Conservation (phyloP, 2,329 filamentous ascomycete genomes). For the Aspergillus sergii region DNA sequence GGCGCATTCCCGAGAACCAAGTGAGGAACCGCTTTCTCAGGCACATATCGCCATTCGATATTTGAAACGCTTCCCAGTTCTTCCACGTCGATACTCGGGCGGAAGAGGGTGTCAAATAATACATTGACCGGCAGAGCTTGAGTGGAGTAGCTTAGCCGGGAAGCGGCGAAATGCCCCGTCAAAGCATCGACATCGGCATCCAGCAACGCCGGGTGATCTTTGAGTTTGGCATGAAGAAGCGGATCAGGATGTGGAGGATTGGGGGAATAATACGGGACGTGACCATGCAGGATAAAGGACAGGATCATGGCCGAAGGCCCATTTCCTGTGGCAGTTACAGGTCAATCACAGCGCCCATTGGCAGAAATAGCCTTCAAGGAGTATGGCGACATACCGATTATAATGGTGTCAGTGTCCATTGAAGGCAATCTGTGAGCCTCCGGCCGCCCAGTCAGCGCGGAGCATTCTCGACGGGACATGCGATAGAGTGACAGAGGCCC, state of each 20-base stretch:
- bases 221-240: slow-evolving; percentile 59
- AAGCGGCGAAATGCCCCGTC: slow-evolving; percentile 60
- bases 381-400: slow-evolving; percentile 44
- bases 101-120: slow-evolving; percentile 60
- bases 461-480: slow-evolving; percentile 36
- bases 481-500: slow-evolving; percentile 12
- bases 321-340: slow-evolving; percentile 50
- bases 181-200: slow-evolving; percentile 50
- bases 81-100: slow-evolving; percentile 62
- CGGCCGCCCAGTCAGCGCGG: slow-evolving; percentile 27
- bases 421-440: slow-evolving; percentile 30
- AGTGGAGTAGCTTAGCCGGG: slow-evolving; percentile 62
- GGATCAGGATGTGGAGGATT: slow-evolving; percentile 57
- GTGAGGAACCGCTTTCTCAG: slow-evolving; percentile 55
- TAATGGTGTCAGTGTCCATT: slow-evolving; percentile 46
- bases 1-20: slow-evolving; percentile 56
- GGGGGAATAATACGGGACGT: slow-evolving; percentile 59
- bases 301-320: slow-evolving; percentile 64
- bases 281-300: slow-evolving; percentile 64
- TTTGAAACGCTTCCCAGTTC: slow-evolving; percentile 53
- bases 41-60: slow-evolving; percentile 57
- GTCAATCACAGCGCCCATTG: slow-evolving; percentile 18
- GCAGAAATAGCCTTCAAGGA: slow-evolving; percentile 10
- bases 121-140: slow-evolving; percentile 64
- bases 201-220: slow-evolving; percentile 50